Evolutionary conservation across 129 eudicot species (phyloP).

Genomic region (Flaveria ramosissima): DNA sequence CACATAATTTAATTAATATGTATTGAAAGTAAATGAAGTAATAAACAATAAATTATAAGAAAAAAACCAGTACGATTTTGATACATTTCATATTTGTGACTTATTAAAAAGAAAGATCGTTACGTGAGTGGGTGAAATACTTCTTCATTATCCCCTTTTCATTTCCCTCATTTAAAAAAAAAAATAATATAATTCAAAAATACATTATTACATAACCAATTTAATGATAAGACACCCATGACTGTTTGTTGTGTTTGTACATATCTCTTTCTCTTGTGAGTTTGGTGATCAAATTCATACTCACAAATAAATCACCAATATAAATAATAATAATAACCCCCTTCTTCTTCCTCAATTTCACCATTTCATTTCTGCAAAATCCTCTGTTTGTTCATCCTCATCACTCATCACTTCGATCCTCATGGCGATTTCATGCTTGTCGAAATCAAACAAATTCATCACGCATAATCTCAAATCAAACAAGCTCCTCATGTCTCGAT

Average conservation of each 20-base stretch:
- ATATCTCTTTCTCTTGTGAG: background rate
- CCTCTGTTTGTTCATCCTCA: constrained; percentile 7
- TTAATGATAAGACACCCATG: constrained; percentile 13
- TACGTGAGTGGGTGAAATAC: background rate
- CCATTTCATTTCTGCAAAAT: background rate
- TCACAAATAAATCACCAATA: background rate
- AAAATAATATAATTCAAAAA: background rate
- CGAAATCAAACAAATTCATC: constrained; percentile 29
- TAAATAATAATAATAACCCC: background rate
- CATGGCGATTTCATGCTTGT: constrained; percentile 35
- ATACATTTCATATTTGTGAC: background rate
- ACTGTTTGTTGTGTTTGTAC: background rate
- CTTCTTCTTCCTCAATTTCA: background rate
- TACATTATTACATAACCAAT: background rate
- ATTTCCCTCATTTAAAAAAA: background rate
- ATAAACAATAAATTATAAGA: background rate
- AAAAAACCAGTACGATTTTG: background rate
- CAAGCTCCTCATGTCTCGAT: background rate
- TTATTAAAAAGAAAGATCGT: background rate
- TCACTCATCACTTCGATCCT: background rate
- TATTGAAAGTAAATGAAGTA: background rate
- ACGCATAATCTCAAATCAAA: constrained; percentile 18
- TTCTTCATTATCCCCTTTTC: background rate
- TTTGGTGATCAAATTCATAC: background rate
- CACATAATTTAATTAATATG: no score